Conservation (phyloP, 495 filamentous ascomycete species). For the Xylaria acuta region DNA sequence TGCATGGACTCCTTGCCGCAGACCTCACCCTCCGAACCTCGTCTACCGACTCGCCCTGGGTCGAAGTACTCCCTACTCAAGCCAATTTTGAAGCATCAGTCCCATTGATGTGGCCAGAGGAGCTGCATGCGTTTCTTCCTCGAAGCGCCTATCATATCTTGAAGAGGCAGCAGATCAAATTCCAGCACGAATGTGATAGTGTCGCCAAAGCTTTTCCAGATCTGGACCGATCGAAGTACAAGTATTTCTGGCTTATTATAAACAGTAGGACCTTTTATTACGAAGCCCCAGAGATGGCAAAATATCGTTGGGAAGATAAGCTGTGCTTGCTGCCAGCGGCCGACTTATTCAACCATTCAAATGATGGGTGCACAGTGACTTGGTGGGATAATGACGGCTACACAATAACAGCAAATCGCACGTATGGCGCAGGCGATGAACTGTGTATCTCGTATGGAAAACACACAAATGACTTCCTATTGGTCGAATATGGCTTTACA, state of each 20-base stretch:
- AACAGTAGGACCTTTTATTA: background rate
- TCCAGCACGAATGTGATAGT: background rate
- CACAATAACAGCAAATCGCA: too few species aligned
- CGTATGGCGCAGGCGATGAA: too few species aligned
- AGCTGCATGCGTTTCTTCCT: background rate
- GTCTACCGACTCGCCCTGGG: background rate
- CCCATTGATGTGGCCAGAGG: background rate
- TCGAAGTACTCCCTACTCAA: background rate
- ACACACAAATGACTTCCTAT: too few species aligned
- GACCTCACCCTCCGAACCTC: background rate
- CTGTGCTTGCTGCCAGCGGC: too few species aligned
- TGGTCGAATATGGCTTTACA: too few species aligned
- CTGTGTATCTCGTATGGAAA: too few species aligned
- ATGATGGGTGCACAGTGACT: too few species aligned
- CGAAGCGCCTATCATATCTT: background rate
- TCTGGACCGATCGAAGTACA: background rate
- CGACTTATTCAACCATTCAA: too few species aligned
- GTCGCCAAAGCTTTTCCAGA: background rate
- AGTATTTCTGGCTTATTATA: background rate
- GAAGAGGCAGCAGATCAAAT: background rate
- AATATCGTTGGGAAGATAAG: too few species aligned
- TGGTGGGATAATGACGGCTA: too few species aligned
- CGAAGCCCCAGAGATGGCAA: background rate
- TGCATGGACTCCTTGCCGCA: background rate
- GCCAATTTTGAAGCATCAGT: background rate